Evolutionary conservation across 257 asterid genomes (phyloP).

Genomic region (Parsonsia alboflavescens): DNA sequence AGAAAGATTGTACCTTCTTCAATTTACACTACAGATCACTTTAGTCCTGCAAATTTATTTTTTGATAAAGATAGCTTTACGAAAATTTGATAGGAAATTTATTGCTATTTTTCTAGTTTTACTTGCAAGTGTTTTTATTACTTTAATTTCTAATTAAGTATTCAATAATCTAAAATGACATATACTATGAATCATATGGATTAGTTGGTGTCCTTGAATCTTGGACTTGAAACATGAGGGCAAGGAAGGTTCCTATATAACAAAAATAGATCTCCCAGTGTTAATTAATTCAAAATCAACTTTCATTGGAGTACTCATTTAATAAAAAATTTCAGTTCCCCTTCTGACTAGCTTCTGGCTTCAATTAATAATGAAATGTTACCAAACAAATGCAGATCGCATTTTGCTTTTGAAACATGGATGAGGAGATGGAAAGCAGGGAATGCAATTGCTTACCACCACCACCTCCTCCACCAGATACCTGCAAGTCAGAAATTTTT

Average conservation of each 20-base stretch:
- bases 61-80: too few relatives aligned
- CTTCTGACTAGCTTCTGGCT: neutral
- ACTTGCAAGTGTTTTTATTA: too few relatives aligned
- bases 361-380: neutral
- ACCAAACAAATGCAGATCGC: neutral
- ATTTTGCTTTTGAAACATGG: neutral
- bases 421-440: conserved; percentile 7
- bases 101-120: too few relatives aligned
- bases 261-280: neutral
- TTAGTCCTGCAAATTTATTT: too few relatives aligned
- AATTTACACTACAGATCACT: too few relatives aligned
- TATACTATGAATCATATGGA: too few relatives aligned
- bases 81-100: too few relatives aligned
- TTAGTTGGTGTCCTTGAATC: too few relatives aligned
- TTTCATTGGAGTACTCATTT: neutral
- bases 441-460: conserved; percentile 5
- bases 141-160: too few relatives aligned
- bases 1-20: too few relatives aligned
- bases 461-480: neutral
- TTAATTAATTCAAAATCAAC: neutral
- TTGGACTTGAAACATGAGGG: too few relatives aligned
- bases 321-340: neutral
- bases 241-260: neutral
- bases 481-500: neutral
- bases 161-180: too few relatives aligned